These are phyloP conservation scores for Vaccinium vitisidaea DNA, from an alignment of 148 eudicot genomes.

Conservation along the genomic window DNA sequence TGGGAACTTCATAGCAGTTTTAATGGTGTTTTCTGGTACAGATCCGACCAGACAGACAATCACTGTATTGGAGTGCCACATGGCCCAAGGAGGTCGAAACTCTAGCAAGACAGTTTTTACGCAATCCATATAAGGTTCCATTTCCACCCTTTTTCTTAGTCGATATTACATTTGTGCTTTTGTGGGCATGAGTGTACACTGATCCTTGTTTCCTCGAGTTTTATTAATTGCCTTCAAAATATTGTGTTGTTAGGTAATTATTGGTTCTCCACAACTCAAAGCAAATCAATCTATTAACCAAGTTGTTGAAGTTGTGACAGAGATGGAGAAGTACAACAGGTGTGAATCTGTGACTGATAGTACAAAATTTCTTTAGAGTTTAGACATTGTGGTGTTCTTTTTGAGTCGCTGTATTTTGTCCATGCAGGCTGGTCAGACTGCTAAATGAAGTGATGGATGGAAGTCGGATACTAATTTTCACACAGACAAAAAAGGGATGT, in stretches of 20 bases:
- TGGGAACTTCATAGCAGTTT: slow-evolving; percentile 4
- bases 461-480: slow-evolving; percentile 77
- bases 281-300: slow-evolving; percentile 92
- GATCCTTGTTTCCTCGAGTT: neutral
- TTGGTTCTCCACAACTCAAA: slow-evolving; percentile 84
- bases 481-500: slow-evolving; percentile 97
- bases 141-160: neutral
- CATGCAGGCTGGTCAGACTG: slow-evolving; percentile 76
- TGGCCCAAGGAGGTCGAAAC: slow-evolving; percentile 98
- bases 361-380: neutral
- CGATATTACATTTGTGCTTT: neutral
- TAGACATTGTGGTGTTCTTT: neutral
- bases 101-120: slow-evolving; percentile 84
- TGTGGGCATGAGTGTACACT: neutral
- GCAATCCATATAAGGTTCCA: slow-evolving; percentile 84
- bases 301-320: slow-evolving; percentile 88
- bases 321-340: slow-evolving; percentile 89
- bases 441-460: slow-evolving; percentile 89
- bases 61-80: slow-evolving; percentile 98
- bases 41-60: slow-evolving; percentile 98
- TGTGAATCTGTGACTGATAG: slow-evolving; percentile 21
- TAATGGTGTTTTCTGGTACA: slow-evolving; percentile 27
- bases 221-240: neutral
- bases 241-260: slow-evolving; percentile 57
- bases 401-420: slow-evolving; percentile 7